phyloP scores from a whole-genome alignment of 805 yeast species.

The Saccharomycopsis amapae region DNA sequence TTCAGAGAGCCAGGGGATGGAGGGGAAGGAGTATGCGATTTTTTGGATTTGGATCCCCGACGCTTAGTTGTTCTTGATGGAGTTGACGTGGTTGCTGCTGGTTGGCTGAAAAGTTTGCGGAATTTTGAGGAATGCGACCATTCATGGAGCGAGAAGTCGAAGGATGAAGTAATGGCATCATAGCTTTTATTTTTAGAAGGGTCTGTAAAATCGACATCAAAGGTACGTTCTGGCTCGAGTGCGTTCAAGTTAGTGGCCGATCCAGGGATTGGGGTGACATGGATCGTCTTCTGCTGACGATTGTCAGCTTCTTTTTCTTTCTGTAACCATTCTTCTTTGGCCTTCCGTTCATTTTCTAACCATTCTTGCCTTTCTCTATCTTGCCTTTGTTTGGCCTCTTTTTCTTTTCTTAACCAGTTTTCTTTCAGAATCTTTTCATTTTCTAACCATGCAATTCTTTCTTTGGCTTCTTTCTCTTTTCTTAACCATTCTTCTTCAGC shows the following conservation, averaged over 20 bases:
- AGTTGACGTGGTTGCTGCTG: no score
- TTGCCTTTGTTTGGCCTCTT: conserved; percentile 3
- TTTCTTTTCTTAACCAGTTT: conserved; percentile 1
- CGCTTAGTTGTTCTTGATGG: no score
- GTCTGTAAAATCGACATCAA: background rate
- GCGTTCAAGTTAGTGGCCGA: background rate
- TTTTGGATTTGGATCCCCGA: no score
- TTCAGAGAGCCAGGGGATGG: background rate
- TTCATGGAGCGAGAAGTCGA: conserved; percentile 15
- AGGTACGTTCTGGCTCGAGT: background rate
- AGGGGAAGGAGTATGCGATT: no score
- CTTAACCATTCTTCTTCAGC: conserved; percentile 2
- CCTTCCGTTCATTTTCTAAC: background rate
- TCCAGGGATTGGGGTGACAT: background rate
- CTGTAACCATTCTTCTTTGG: conserved; percentile 5
- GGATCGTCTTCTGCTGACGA: background rate
- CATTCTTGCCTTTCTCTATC: conserved; percentile 1
- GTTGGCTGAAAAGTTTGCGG: conserved; percentile 3
- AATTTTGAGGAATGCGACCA: conserved; percentile 12
- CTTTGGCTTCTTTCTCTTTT: conserved; percentile 1
- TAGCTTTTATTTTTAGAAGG: background rate
- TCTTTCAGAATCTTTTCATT: background rate
- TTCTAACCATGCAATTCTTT: background rate
- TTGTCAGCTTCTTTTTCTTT: conserved; percentile 5
- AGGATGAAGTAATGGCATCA: conserved; percentile 10